phyloP scores from a whole-genome alignment of 2,329 filamentous ascomycete genomes.

The Monilinia vaccinii-corymbosi region DNA sequence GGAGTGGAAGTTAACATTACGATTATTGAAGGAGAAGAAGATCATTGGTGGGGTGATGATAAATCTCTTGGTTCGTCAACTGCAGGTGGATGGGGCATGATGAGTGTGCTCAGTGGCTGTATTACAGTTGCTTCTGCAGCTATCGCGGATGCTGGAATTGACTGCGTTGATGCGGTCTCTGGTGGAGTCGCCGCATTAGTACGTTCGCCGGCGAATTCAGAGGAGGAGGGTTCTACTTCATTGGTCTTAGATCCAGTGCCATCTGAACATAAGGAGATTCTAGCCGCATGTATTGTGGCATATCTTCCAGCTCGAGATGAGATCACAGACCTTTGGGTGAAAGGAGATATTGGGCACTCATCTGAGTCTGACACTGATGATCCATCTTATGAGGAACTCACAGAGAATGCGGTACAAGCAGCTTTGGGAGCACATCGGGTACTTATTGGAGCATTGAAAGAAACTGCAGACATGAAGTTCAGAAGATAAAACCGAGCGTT shows the following conservation, averaged over 20 bases:
- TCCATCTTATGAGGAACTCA: conserved; percentile 40
- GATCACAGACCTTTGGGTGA: conserved; percentile 90
- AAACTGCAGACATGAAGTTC: conserved; percentile 38
- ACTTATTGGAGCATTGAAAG: conserved; percentile 50
- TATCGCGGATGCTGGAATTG: conserved; percentile 88
- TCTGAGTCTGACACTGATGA: conserved; percentile 33
- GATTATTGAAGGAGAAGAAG: conserved; percentile 86
- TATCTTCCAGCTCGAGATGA: conserved; percentile 84
- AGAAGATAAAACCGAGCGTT: conserved; percentile 14
- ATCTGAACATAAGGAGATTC: conserved; percentile 65
- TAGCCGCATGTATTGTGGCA: conserved; percentile 81
- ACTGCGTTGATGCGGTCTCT: conserved; percentile 83
- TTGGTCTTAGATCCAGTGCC: conserved; percentile 75
- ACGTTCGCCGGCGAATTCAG: conserved; percentile 30
- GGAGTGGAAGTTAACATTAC: conserved; percentile 93
- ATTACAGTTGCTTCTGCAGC: conserved; percentile 91
- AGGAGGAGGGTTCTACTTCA: conserved; percentile 30
- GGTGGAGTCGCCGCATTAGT: conserved; percentile 84
- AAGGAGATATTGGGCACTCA: conserved; percentile 49
- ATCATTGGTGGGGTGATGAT: conserved; percentile 54
- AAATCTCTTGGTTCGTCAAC: conserved; percentile 39
- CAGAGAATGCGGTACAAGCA: conserved; percentile 55
- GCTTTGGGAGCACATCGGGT: conserved; percentile 50
- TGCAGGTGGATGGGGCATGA: conserved; percentile 70
- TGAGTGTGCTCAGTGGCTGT: conserved; percentile 86